phyloP scores from a whole-genome alignment of 768 basidiomycete genomes.

The Leucosporidium creatinivorum region DNA sequence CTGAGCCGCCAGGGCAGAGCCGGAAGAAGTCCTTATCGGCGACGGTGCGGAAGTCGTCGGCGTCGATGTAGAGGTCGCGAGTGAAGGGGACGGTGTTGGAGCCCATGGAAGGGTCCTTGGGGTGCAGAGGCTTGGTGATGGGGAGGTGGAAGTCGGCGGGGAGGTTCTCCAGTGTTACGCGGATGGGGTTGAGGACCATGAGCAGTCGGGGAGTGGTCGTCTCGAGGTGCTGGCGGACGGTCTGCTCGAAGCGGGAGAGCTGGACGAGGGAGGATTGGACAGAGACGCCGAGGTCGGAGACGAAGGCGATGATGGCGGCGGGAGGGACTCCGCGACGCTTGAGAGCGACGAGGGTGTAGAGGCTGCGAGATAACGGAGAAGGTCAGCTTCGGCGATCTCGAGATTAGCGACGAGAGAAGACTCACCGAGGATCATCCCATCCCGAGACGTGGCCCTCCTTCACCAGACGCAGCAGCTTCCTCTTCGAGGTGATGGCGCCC shows the following conservation, averaged over 20 bases:
- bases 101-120: conserved; percentile 84
- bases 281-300: conserved; percentile 89
- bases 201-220: conserved; percentile 75
- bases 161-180: conserved; percentile 83
- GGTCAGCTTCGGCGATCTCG: neutral
- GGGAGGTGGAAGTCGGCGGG: conserved; percentile 72
- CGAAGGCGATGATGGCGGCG: conserved; percentile 86
- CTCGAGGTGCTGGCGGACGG: conserved; percentile 82
- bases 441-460: conserved; percentile 73
- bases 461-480: conserved; percentile 84
- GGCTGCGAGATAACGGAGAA: conserved; percentile 27
- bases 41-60: conserved; percentile 87
- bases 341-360: conserved; percentile 92
- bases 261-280: conserved; percentile 75
- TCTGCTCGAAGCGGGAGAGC: conserved; percentile 79
- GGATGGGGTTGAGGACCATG: conserved; percentile 84
- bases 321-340: conserved; percentile 95
- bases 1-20: conserved; percentile 92
- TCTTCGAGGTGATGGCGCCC: conserved; percentile 93
- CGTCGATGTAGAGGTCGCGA: conserved; percentile 81
- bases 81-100: conserved; percentile 75
- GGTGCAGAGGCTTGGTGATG: conserved; percentile 86
- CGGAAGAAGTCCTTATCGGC: conserved; percentile 88
- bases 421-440: conserved; percentile 86
- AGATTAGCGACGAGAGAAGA: neutral